A percentile compares a stretch with the other conserved stretches of the same genome.
Conservation (phyloP, 768 basidiomycete species). For the Daedalea quercina region DNA sequence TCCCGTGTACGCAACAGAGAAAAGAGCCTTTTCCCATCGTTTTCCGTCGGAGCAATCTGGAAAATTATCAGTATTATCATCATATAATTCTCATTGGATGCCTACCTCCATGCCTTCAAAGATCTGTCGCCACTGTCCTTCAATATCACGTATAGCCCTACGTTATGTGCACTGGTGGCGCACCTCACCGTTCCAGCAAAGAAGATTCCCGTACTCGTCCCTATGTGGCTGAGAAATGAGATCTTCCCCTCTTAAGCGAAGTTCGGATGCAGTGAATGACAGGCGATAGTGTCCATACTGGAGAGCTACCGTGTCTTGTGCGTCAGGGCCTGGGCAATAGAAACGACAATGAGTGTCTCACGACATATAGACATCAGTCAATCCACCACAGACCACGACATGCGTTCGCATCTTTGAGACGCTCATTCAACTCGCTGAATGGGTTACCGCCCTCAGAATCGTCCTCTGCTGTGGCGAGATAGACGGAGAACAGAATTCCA, state of each 20-base stretch:
- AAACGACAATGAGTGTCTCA: neutral
- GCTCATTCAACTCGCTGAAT: slow-evolving; percentile 21
- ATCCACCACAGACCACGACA: slow-evolving; percentile 42
- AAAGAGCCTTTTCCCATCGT: slow-evolving; percentile 62
- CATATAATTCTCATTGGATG: slow-evolving; percentile 1
- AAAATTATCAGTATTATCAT: neutral
- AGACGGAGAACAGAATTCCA: slow-evolving; percentile 55
- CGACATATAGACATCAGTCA: neutral
- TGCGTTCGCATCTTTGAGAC: slow-evolving; percentile 44
- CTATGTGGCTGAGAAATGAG: slow-evolving; percentile 64
- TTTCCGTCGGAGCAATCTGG: slow-evolving; percentile 55
- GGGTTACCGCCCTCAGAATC: slow-evolving; percentile 8
- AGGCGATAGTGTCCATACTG: slow-evolving; percentile 23
- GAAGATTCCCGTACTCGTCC: slow-evolving; percentile 39
- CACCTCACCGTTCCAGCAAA: slow-evolving; percentile 89
- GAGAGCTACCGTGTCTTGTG: slow-evolving; percentile 31
- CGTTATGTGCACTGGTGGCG: slow-evolving; percentile 10
- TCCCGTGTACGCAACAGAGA: slow-evolving; percentile 19
- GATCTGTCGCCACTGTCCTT: slow-evolving; percentile 32
- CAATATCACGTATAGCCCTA: neutral
- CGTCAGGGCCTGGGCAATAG: slow-evolving; percentile 54
- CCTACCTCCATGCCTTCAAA: slow-evolving; percentile 77
- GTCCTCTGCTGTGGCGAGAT: slow-evolving; percentile 6
- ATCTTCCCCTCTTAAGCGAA: slow-evolving; percentile 57
- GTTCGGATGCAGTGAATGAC: slow-evolving; percentile 68